A percentile compares a stretch with the other conserved stretches of the same genome.
phyloP scores from a whole-genome alignment of 768 basidiomycete genomes.

The Calocera cornea region DNA sequence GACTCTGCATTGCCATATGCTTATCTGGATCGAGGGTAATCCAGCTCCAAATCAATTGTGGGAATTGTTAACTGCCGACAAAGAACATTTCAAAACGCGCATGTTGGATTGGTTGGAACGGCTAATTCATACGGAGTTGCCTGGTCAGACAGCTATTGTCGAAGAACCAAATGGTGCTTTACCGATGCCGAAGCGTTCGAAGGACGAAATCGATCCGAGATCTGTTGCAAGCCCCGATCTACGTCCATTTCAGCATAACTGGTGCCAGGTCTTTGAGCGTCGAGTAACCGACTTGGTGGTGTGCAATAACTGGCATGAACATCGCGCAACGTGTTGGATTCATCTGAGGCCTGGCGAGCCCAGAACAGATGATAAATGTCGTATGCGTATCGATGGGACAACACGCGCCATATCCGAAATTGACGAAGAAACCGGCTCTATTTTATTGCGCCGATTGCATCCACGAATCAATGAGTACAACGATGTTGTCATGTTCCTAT shows the following conservation, averaged over 20 bases:
- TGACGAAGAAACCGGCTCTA: slow-evolving; percentile 15
- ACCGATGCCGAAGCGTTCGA: not conserved
- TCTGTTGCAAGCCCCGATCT: slow-evolving; percentile 9
- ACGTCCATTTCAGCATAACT: not conserved
- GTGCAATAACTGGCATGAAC: slow-evolving; percentile 10
- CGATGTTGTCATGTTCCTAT: slow-evolving; percentile 24
- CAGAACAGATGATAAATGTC: slow-evolving; percentile 23
- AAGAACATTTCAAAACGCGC: slow-evolving; percentile 13
- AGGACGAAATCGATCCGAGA: slow-evolving; percentile 14
- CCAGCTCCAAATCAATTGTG: slow-evolving; percentile 24
- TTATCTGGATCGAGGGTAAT: slow-evolving; percentile 29
- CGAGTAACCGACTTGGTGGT: not conserved
- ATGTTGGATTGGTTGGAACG: slow-evolving; percentile 21
- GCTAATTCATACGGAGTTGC: slow-evolving; percentile 21
- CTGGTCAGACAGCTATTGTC: slow-evolving; percentile 2
- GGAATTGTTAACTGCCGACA: slow-evolving; percentile 6
- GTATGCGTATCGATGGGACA: slow-evolving; percentile 13
- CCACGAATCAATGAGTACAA: slow-evolving; percentile 35
- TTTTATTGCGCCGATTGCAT: slow-evolving; percentile 26
- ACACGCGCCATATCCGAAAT: slow-evolving; percentile 13
- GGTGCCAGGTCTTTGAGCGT: not conserved
- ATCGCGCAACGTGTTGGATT: slow-evolving; percentile 29
- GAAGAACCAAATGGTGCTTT: not conserved
- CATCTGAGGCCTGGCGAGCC: slow-evolving; percentile 22
- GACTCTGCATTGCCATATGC: slow-evolving; percentile 31